Evolutionary conservation across 805 yeast genomes (phyloP).

Genomic region (Lachancea kluyveri): DNA sequence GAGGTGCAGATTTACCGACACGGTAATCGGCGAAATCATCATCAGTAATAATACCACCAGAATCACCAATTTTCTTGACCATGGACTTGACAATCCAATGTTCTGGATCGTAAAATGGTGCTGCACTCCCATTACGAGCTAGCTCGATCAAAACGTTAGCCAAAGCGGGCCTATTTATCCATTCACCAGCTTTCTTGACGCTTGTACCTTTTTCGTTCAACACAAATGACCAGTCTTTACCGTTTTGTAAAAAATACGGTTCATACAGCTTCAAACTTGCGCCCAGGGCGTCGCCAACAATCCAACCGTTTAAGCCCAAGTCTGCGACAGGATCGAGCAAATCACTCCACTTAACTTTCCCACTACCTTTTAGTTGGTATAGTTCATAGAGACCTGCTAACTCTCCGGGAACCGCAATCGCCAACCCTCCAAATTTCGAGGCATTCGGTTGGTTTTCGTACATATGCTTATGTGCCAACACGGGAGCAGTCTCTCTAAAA

Average conservation of each 20-base stretch:
- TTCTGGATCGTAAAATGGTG: slow-evolving; percentile 74
- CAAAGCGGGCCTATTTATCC: slow-evolving; percentile 48
- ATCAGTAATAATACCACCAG: slow-evolving; percentile 61
- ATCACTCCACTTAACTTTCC: slow-evolving; percentile 63
- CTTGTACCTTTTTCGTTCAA: slow-evolving; percentile 31
- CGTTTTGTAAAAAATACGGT: slow-evolving; percentile 26
- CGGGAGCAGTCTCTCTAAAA: slow-evolving; percentile 87
- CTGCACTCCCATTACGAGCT: slow-evolving; percentile 73
- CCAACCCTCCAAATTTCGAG: slow-evolving; percentile 77
- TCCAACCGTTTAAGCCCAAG: slow-evolving; percentile 61
- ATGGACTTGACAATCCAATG: slow-evolving; percentile 66
- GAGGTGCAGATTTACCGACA: slow-evolving; percentile 39
- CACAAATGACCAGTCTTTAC: slow-evolving; percentile 52
- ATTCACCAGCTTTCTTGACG: slow-evolving; percentile 51
- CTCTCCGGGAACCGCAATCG: slow-evolving; percentile 90
- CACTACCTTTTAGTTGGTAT: slow-evolving; percentile 58
- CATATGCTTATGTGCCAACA: slow-evolving; percentile 56
- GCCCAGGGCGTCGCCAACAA: slow-evolving; percentile 39
- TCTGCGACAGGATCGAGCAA: slow-evolving; percentile 70
- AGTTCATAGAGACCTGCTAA: slow-evolving; percentile 71
- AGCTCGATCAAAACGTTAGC: slow-evolving; percentile 64
- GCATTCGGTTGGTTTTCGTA: slow-evolving; percentile 39
- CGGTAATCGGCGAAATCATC: slow-evolving; percentile 65
- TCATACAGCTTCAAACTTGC: slow-evolving; percentile 37
- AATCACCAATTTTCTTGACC: slow-evolving; percentile 39